Conservation (phyloP, 306 rosid species). For the Rosa multiflora region DNA sequence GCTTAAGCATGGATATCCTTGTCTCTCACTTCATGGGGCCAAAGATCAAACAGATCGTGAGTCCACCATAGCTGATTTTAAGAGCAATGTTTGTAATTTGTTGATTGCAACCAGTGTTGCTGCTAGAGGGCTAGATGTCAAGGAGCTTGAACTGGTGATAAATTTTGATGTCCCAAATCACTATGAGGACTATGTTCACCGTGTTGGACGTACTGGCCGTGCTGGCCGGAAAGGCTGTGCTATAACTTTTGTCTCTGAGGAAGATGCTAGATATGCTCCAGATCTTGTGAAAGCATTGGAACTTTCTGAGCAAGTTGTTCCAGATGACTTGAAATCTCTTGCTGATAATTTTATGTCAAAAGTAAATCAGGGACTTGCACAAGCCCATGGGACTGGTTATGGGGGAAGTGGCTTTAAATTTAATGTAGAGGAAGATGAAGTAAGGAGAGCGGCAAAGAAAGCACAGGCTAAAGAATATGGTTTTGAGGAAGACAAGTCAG, state of each 20-base stretch:
- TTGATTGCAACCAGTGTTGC: conserved; percentile 87
- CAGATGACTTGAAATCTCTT: conserved; percentile 78
- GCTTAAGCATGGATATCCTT: conserved; percentile 78
- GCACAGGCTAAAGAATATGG: conserved; percentile 97
- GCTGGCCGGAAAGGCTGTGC: conserved; percentile 96
- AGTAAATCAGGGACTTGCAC: conserved; percentile 86
- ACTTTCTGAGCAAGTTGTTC: conserved; percentile 90
- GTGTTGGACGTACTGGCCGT: conserved; percentile 94
- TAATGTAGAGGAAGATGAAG: conserved; percentile 96
- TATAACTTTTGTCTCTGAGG: conserved; percentile 86
- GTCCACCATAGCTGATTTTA: conserved; percentile 86
- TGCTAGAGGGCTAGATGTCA: conserved; percentile 91
- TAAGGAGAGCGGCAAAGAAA: conserved; percentile 93
- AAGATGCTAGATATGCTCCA: conserved; percentile 86
- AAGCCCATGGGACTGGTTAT: conserved; percentile 93
- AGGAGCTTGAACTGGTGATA: conserved; percentile 91
- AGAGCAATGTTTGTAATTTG: conserved; percentile 84
- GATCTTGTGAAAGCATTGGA: conserved; percentile 88
- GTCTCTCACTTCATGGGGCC: conserved; percentile 86
- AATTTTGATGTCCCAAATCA: conserved; percentile 92
- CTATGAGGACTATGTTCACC: conserved; percentile 96
- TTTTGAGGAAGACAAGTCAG: conserved; percentile 93
- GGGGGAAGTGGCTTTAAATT: conserved; percentile 98
- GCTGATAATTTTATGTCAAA: conserved; percentile 74
- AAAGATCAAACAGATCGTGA: conserved; percentile 95